phyloP scores from a whole-genome alignment of 495 filamentous ascomycete species.

The Neurospora intermedia region DNA sequence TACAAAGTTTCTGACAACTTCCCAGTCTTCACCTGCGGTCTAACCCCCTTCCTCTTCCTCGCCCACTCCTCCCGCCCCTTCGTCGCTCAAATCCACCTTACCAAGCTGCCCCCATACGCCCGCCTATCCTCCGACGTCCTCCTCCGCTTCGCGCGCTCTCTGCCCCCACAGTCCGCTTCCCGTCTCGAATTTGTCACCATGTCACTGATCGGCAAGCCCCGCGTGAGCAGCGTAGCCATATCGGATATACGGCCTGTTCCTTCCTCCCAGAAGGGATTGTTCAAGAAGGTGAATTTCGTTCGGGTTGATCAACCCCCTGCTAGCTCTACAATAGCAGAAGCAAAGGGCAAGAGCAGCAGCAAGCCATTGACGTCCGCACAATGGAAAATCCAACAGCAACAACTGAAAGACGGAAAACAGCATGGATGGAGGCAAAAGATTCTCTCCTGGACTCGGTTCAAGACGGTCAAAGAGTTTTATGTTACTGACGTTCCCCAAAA shows the following conservation, averaged over 20 bases:
- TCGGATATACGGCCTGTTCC: conserved; percentile 15
- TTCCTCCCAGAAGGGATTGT: not conserved
- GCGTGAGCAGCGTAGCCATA: too few relatives aligned
- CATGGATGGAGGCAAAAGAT: not conserved
- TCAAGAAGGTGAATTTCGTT: not conserved
- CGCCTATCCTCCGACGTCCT: conserved; percentile 56
- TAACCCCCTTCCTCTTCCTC: conserved; percentile 57
- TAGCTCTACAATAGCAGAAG: not conserved
- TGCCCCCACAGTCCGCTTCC: conserved; percentile 45
- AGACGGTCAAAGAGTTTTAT: not conserved
- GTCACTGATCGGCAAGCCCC: conserved; percentile 46
- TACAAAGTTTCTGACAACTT: conserved; percentile 1
- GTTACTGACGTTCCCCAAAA: not conserved
- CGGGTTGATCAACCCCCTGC: not conserved
- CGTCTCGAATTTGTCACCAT: conserved; percentile 61
- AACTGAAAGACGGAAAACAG: not conserved
- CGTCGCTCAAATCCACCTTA: conserved; percentile 59
- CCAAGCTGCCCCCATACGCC: conserved; percentile 54
- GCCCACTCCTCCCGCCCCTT: conserved; percentile 55
- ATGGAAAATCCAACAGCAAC: not conserved
- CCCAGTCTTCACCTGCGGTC: conserved; percentile 46
- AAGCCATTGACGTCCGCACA: not conserved
- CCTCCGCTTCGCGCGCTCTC: conserved; percentile 48
- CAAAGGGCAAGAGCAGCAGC: too few relatives aligned
- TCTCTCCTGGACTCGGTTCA: not conserved